phyloP scores from a whole-genome alignment of 75 land plant species.

The Pinus taeda region DNA sequence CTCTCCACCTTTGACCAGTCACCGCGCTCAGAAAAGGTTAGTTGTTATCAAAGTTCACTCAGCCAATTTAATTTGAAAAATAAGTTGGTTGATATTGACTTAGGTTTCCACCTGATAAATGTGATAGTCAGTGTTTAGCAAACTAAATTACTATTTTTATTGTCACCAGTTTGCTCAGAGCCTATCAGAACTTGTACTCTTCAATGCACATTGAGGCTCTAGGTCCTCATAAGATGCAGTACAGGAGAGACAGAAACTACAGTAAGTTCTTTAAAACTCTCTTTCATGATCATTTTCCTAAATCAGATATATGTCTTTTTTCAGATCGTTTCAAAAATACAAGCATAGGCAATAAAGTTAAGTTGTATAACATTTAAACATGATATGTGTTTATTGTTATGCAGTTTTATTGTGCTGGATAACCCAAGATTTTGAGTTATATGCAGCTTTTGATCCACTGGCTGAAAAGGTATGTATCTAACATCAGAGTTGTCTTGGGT shows the following conservation, averaged over 20 bases:
- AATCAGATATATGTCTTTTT: neutral
- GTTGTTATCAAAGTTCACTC: neutral
- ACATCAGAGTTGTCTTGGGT: neutral
- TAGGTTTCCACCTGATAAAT: neutral
- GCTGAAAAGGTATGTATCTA: constrained; percentile 43
- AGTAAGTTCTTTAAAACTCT: constrained; percentile 14
- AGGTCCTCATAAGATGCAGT: constrained; percentile 50
- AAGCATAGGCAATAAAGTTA: neutral
- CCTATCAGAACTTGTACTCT: constrained; percentile 35
- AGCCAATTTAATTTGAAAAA: neutral
- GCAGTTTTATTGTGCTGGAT: constrained; percentile 51
- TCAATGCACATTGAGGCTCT: constrained; percentile 30
- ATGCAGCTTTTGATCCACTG: constrained; percentile 54
- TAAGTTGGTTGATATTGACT: neutral
- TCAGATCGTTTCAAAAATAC: neutral
- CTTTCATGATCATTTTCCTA: neutral
- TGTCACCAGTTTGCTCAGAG: constrained; percentile 40
- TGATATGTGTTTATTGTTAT: neutral
- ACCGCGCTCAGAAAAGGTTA: constrained; percentile 39
- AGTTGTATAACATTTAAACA: neutral
- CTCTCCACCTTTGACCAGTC: constrained; percentile 29
- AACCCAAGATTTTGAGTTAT: constrained; percentile 51
- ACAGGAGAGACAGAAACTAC: constrained; percentile 45
- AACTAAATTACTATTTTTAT: neutral
- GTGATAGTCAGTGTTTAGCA: neutral